Percentiles rank a stretch among this genome's conserved stretches.
These are phyloP conservation scores for Beta macrorhiza DNA, from an alignment of 179 eudicot species.

Conservation along the genomic window DNA sequence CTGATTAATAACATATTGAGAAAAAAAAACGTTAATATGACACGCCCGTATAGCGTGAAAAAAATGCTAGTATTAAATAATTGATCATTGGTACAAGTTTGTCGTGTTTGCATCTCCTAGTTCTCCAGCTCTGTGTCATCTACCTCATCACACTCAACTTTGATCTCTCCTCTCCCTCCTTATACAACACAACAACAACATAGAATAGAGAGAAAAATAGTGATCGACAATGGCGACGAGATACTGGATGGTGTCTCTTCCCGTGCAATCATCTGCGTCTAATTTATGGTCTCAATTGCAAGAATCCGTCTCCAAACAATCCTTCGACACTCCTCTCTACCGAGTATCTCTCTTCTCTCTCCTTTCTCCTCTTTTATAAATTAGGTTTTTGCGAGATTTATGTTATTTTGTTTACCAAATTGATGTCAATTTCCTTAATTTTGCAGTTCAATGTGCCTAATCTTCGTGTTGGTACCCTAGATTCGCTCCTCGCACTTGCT, in stretches of 20 bases:
- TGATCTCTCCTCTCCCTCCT: slow-evolving; percentile 3
- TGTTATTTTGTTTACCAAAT: not conserved
- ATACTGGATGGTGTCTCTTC: slow-evolving; percentile 91
- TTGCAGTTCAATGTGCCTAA: slow-evolving; percentile 88
- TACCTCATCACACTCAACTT: not conserved
- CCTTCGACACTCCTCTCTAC: slow-evolving; percentile 84
- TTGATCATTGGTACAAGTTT: not conserved
- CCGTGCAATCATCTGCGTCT: slow-evolving; percentile 63
- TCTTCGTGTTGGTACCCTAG: slow-evolving; percentile 94
- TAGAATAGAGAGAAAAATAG: not conserved
- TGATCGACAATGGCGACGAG: slow-evolving; percentile 69
- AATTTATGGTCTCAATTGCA: slow-evolving; percentile 73
- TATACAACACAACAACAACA: not conserved
- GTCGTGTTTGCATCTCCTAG: slow-evolving; percentile 12
- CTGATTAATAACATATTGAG: too few species aligned
- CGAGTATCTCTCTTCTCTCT: slow-evolving; percentile 41
- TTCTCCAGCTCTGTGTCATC: slow-evolving; percentile 10
- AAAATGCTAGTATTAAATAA: too few species aligned
- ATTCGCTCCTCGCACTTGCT: slow-evolving; percentile 81
- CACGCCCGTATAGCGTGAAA: too few species aligned
- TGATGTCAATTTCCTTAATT: not conserved
- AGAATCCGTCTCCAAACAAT: slow-evolving; percentile 78
- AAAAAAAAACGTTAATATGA: too few species aligned
- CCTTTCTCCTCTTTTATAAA: not conserved
- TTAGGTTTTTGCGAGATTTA: not conserved